Base-by-base conservation (phyloP, 2,329 filamentous ascomycete species). In the Hypoxylon sp. region DNA sequence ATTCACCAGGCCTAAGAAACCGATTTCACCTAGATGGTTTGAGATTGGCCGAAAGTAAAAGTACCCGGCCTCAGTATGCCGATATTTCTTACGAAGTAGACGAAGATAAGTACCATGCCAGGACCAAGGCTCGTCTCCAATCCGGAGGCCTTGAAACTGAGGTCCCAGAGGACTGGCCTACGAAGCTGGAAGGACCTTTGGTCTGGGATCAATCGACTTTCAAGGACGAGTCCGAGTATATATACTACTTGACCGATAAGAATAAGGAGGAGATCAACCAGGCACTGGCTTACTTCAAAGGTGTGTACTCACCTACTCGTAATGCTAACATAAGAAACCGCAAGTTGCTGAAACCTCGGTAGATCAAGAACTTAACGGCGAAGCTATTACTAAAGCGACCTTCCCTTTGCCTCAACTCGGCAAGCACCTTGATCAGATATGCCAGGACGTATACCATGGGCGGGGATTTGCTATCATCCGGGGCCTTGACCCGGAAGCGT, bases 181-280 rank as follows among this genome's bases (percentile, higher is more conserved):
- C 50, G 29, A 37, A 53, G 31, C n/a, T 53, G 5, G 50, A 53
- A 37, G 50, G 50, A 11, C 50, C 50, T 22, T 14, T 53, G 9
- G 50, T 53, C 17, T 53, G 50, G 50, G 50, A 53, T 22, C 50
- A 53, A 5, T 53, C 50, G n/a, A 53, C 14, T 10, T 53, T 53
- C 50, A 53, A 53, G 13, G 50, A 53, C 13, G 50, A 53, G 31
- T 53, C 50, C 3, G 13, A 53, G 31, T 53, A 53, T 10, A 53
- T 53, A 3, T 53, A 53, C n/a, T 22, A 53, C 33, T 22, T 53
- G 29, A 37, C 29, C 6, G 13, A 37, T 8, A 31, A 53, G 14
- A 31, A 53, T 29, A 53, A 53, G n/a, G 50, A 53, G 11, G 50
- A 53, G 17, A 37, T 53, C n/a, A 37, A 19, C 31, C 29, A 22